Base-by-base conservation (phyloP, 192 early-diverging fungal genomes). In the Backusella mclennaniae region DNA sequence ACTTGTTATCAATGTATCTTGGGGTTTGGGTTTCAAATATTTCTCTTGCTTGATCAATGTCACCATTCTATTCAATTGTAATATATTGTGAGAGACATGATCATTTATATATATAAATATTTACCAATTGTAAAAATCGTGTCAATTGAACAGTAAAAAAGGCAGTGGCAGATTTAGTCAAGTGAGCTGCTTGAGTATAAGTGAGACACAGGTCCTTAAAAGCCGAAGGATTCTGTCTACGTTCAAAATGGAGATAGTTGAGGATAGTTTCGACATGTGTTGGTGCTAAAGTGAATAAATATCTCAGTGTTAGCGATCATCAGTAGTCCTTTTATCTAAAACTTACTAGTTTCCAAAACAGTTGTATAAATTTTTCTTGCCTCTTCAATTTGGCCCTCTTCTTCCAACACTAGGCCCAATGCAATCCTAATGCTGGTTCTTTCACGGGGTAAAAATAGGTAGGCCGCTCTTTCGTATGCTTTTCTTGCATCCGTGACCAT, bases 211-310 rank as follows among this genome's bases (percentile, higher is more conserved):
- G 67, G 15, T 83, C 80, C 21, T 82, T 59, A 21, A 83, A 84
- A 41, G 80, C 84, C 11, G 80, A 63, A 4, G 84, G 80, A 17
- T 83, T 77, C 26, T 86, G 86, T 31, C 93, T 82, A 23, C 90
- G 81, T 69, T 93, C 89, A 78, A 93, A 93, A 76, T 92, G 85
- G 9, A 87, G 85, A 76, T 82, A 90, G 36, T 89, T 88, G 35
- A 85, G 80, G 36, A 91, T 77, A 1, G 90, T 86, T 71, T 94
- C 93, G 15, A 90, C 81, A 70, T 92, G 91, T 21, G 86, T 90
- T 23, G 91, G 89, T 49, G 90, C 91, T 93, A 74, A 19, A 39
- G 52, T 2, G 3, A n/a, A 35, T 8, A 12, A 4, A 19, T 11
- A 26, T 19, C 19, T 52, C 17, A n/a, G 53, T 29, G 12, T 36